phyloP scores from a whole-genome alignment of 345 rosid genomes.

The Nephelium lappaceum region DNA sequence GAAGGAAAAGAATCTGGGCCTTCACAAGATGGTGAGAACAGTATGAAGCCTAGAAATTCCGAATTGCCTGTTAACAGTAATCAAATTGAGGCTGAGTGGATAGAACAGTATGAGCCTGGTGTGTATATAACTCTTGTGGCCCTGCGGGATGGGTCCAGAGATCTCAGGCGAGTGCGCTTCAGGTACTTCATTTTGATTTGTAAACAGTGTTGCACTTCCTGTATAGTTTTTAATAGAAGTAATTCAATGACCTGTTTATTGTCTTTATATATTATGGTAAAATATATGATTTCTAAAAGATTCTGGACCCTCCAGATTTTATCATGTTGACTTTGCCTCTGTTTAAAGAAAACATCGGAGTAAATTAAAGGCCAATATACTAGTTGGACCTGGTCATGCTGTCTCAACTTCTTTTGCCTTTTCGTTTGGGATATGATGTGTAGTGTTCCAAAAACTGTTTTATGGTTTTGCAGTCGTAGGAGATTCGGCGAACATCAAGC shows the following conservation, averaged over 20 bases:
- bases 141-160: conserved; percentile 92
- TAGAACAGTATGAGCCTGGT: conserved; percentile 92
- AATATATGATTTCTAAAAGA: neutral
- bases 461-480: conserved; percentile 65
- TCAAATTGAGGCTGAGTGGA: conserved; percentile 91
- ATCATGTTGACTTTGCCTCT: neutral
- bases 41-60: conserved; percentile 55
- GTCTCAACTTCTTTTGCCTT: neutral
- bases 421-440: neutral
- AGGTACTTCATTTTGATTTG: conserved; percentile 49
- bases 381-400: neutral
- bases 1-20: conserved; percentile 56
- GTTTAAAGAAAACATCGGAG: neutral
- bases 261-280: neutral
- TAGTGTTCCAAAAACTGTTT: conserved; percentile 5
- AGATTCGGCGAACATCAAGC: conserved; percentile 97
- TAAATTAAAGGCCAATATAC: neutral
- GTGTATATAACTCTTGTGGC: conserved; percentile 90
- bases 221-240: neutral
- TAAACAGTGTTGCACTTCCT: neutral
- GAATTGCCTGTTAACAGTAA: conserved; percentile 39
- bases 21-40: conserved; percentile 50
- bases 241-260: neutral
- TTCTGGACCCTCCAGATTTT: neutral
- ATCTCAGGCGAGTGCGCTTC: conserved; percentile 97